Evolutionary conservation across 495 filamentous ascomycete species (phyloP), one percentile per base, ranked within the genome.

Genomic region (Aspergillus mulundensis): DNA sequence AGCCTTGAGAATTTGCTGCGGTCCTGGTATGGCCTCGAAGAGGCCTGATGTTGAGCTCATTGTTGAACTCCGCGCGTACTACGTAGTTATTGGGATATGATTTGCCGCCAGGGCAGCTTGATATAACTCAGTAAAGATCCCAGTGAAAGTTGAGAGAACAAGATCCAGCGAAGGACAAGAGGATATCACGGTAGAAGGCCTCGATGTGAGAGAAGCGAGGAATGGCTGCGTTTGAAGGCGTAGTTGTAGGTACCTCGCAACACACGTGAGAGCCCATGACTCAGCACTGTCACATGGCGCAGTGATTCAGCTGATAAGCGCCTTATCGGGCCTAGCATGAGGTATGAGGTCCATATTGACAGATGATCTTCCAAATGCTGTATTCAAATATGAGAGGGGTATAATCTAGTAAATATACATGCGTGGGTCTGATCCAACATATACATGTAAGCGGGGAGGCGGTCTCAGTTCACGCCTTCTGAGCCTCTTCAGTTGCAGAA

Each of bases 1-100:
- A 16, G 70, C 63, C 53, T 73, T 70, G 45, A 78, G 65, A 53
- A 77, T 66, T 62, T 68, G 65, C 60, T 76, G 73, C 36, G 75
- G 72, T 20, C 71, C 72, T 18, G 73, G 75, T 46, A 74, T 47
- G 19, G 55, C 61, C 57, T 65, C 59, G 41, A 68, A 54, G 48
- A 50, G 20, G 30, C 43, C 43, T 25, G 43, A 16, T 23, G 16
- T 39, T 48, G 53, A 25, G 43, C 46, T 49, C 48, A 57, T 57
- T 21, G 39, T 16, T 12, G 44, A 52, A 10, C 14, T 52, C 28
- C n/a, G n/a, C n/a, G n/a, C n/a, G n/a, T n/a, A n/a, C n/a, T n/a
- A n/a, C n/a, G n/a, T n/a, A n/a, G n/a, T n/a, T n/a, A n/a, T n/a
- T n/a, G n/a, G 25, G 25, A 8, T 28, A 8, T 4, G 25, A 28